Evolutionary conservation across 73 alveolate genomes (phyloP).

Genomic region (Uronychia setigera): DNA sequence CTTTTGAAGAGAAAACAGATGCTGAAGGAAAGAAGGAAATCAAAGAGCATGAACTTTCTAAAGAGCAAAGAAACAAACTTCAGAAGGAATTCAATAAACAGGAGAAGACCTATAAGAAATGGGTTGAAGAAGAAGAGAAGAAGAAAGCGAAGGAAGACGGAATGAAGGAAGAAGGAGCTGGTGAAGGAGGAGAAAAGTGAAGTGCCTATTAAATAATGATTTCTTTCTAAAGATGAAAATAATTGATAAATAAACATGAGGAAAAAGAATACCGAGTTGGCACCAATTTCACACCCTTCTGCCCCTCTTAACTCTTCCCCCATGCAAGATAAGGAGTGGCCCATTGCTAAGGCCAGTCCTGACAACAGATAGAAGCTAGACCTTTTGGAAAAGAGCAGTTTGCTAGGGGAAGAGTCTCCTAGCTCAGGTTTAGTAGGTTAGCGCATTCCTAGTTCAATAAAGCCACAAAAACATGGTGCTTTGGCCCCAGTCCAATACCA

Average conservation of each 20-base stretch:
- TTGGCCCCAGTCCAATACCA: too few relatives aligned
- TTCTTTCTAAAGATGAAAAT: not conserved
- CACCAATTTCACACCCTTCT: slow-evolving; percentile 1
- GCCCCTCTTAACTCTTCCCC: not conserved
- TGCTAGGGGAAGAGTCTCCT: too few relatives aligned
- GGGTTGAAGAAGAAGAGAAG: slow-evolving; percentile 60
- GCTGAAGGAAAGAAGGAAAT: slow-evolving; percentile 9
- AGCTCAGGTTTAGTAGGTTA: too few relatives aligned
- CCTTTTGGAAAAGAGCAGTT: too few relatives aligned
- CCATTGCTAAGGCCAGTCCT: not conserved
- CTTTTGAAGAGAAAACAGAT: slow-evolving; percentile 74
- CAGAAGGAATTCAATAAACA: slow-evolving; percentile 79
- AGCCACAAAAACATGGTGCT: too few relatives aligned
- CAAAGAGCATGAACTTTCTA: slow-evolving; percentile 42
- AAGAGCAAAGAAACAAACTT: slow-evolving; percentile 73
- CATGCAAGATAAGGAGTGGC: slow-evolving; percentile 4
- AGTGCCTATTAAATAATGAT: not conserved
- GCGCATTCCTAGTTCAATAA: too few relatives aligned
- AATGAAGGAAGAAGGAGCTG: slow-evolving; percentile 28
- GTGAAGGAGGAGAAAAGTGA: slow-evolving; percentile 27
- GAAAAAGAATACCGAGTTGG: not conserved
- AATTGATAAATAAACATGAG: not conserved
- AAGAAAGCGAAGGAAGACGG: slow-evolving; percentile 35
- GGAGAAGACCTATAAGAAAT: slow-evolving; percentile 74
- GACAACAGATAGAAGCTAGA: not conserved